Percentiles rank a stretch among this genome's conserved stretches.
phyloP scores from a whole-genome alignment of 225 moss, liverwort and hornwort genomes.

The Asterella californica region DNA sequence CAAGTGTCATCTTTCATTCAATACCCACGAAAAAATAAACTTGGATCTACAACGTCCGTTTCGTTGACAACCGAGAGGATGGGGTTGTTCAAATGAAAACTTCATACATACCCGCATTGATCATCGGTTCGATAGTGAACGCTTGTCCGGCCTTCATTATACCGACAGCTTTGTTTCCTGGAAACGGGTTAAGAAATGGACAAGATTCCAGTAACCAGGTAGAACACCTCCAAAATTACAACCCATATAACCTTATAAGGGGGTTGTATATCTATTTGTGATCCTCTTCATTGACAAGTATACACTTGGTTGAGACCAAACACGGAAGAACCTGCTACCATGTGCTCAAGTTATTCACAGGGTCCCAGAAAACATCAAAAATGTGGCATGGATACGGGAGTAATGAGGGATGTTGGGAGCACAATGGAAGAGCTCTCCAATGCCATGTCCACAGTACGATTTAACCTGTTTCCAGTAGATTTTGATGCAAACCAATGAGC shows the following conservation, averaged over 20 bases:
- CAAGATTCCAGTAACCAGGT: not conserved
- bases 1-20: not conserved
- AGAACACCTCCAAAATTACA: not conserved
- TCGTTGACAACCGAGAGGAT: not conserved
- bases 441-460: slow-evolving; percentile 94
- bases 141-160: slow-evolving; percentile 98
- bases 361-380: not conserved
- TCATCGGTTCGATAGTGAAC: slow-evolving; percentile 97
- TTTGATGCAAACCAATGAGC: not conserved
- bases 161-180: slow-evolving; percentile 99
- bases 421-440: slow-evolving; percentile 98
- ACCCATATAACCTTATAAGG: not conserved
- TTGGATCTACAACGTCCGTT: not conserved
- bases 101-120: slow-evolving; percentile 62
- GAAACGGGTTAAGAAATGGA: slow-evolving; percentile 40
- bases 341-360: not conserved
- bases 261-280: not conserved
- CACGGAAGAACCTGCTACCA: not conserved
- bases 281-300: not conserved
- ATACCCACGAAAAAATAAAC: not conserved
- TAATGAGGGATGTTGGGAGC: slow-evolving; percentile 98
- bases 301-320: not conserved
- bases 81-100: no score
- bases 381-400: slow-evolving; percentile 65
- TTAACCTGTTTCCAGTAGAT: slow-evolving; percentile 52